Base-by-base conservation (phyloP, 768 basidiomycete species). In the Lentinula aciculospora region DNA sequence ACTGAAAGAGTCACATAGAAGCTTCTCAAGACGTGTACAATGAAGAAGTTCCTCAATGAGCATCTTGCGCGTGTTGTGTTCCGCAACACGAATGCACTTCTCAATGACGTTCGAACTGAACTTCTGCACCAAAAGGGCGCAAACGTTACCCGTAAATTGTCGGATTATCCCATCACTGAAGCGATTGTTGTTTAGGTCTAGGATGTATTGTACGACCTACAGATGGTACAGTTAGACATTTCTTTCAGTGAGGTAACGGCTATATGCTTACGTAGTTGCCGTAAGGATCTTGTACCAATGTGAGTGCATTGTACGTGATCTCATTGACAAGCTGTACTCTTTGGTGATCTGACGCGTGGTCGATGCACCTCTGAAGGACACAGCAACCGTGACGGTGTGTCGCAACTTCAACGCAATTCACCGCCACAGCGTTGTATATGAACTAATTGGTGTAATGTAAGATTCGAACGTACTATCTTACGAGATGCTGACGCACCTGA, bases 81-180 rank as follows among this genome's bases (percentile, higher is more conserved):
- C 97, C 53, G 96, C 96, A 53, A 98, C 97, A 40, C 97, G 94
- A 67, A 99, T 71, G 64, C 85, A 87, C 85, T 97, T 97, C 75
- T 97, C 95, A 61, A 97, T 95, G 60, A 99, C 97, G 70, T 99
- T 99, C 60, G 96, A 98, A 61, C 94, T 96, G 75, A 99, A 99
- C 75, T 99, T 99, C 72, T 99, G 97, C 15, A 98, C 96, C 3
- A 95, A 98, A 53, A 99, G 76, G 4, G 94, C 94, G 70, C 95
- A 98, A 59, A 98, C 92, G 67, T 99, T 98, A 65, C 97, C 97
- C 53, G 92, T 77, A 73, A 98, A 99, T 68, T 98, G 97, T 62
- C 96, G 87, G 65, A 98, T 98, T 64, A 99, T 91, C 48, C 80
- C 96, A 73, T 98, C 96, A 63, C 93, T 96, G 81, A 98, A 99